phyloP scores from a whole-genome alignment of 805 yeast species.

The Metschnikowia sp. region DNA sequence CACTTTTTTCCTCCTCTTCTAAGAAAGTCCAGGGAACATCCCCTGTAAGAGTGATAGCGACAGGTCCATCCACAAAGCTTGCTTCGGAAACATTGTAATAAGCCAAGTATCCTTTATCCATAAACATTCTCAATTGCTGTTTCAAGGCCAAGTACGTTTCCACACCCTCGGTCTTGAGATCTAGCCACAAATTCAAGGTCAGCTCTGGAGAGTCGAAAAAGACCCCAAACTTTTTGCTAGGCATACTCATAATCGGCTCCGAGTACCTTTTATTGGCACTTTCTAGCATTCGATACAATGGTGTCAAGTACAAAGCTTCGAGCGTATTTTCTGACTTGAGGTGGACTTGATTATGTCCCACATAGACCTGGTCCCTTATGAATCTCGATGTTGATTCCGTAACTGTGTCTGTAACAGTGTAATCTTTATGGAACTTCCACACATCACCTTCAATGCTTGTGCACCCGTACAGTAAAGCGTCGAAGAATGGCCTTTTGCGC shows the following conservation, averaged over 20 bases:
- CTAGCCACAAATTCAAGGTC: slow-evolving; percentile 62
- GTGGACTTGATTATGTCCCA: slow-evolving; percentile 57
- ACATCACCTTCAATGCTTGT: slow-evolving; percentile 66
- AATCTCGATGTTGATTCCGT: slow-evolving; percentile 20
- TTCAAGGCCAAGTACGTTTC: slow-evolving; percentile 45
- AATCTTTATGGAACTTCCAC: slow-evolving; percentile 44
- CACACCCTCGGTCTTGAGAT: slow-evolving; percentile 56
- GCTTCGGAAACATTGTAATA: slow-evolving; percentile 38
- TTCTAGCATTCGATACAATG: slow-evolving; percentile 46
- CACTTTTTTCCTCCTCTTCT: slow-evolving; percentile 15
- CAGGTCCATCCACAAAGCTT: slow-evolving; percentile 45
- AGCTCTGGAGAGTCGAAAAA: slow-evolving; percentile 44
- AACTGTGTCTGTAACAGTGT: slow-evolving; percentile 27
- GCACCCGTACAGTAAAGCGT: slow-evolving; percentile 54
- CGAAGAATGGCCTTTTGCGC: slow-evolving; percentile 54
- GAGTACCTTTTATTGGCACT: slow-evolving; percentile 40
- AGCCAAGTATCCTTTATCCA: slow-evolving; percentile 48
- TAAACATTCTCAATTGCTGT: slow-evolving; percentile 44
- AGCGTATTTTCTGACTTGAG: slow-evolving; percentile 47
- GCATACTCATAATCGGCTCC: slow-evolving; percentile 15
- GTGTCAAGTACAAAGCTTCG: slow-evolving; percentile 49
- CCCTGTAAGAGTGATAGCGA: slow-evolving; percentile 66
- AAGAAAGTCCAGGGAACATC: slow-evolving; percentile 48
- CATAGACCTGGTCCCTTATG: slow-evolving; percentile 42
- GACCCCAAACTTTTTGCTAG: slow-evolving; percentile 26